Percentiles rank a stretch among this genome's conserved stretches.
These are phyloP conservation scores for Arabidopsis thaliana DNA, from an alignment of 345 rosid species.

Conservation along the genomic window DNA sequence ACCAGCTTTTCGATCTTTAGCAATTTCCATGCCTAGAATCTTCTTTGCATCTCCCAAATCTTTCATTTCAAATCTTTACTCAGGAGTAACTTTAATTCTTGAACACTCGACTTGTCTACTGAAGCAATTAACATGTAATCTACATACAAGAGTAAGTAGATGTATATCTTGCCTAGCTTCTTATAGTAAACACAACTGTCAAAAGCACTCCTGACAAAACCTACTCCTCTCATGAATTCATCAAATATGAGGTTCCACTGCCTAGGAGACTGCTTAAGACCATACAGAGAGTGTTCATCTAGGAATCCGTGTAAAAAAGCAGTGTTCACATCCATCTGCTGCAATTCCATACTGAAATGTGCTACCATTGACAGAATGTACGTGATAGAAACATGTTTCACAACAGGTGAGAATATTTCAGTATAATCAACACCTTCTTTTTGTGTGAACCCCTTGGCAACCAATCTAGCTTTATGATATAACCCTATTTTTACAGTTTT, in stretches of 20 bases:
- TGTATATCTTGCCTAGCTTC: too few relatives aligned
- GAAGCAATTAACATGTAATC: neutral
- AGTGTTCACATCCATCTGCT: neutral
- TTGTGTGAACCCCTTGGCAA: neutral
- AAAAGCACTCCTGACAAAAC: too few relatives aligned
- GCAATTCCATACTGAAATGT: neutral
- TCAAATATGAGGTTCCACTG: too few relatives aligned
- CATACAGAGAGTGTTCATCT: too few relatives aligned
- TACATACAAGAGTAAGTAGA: too few relatives aligned
- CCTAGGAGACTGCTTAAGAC: too few relatives aligned
- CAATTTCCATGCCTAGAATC: neutral
- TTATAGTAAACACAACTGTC: too few relatives aligned
- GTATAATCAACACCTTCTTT: neutral
- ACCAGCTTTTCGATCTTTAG: neutral
- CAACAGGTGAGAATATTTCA: neutral
- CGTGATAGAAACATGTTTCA: neutral
- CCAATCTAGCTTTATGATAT: too few relatives aligned
- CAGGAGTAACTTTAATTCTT: too few relatives aligned
- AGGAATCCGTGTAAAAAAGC: too few relatives aligned
- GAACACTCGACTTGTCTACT: accelerated
- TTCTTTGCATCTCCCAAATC: neutral
- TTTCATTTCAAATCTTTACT: neutral
- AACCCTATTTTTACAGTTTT: too few relatives aligned
- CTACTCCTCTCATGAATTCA: neutral
- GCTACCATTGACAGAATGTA: neutral